These are phyloP conservation scores for Paratrimastix pyriformis DNA, from an alignment of 78 protist genomes.

Conservation along the genomic window DNA sequence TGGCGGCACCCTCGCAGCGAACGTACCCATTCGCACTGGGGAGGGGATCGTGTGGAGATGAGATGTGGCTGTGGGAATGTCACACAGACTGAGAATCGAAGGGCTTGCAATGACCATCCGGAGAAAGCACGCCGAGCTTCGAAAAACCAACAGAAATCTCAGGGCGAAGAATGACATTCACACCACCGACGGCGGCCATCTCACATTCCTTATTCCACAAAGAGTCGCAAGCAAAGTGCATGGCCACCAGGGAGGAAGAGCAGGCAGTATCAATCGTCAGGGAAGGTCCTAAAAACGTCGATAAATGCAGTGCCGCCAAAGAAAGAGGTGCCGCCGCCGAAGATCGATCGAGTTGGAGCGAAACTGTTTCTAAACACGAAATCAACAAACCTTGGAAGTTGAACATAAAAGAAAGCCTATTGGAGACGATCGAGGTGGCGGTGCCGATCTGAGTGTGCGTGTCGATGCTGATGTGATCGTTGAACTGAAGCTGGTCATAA, in stretches of 20 bases:
- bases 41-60: too few relatives aligned
- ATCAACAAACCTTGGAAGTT: too few relatives aligned
- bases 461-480: not conserved
- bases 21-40: conserved; percentile 1
- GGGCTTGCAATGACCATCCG: conserved; percentile 15
- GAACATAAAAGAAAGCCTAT: not conserved
- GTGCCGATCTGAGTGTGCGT: not conserved
- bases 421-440: not conserved
- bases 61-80: too few relatives aligned
- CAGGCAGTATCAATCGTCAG: conserved; percentile 8
- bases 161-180: not conserved
- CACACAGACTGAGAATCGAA: too few relatives aligned
- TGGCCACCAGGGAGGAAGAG: conserved; percentile 12
- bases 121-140: conserved; percentile 7
- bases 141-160: not conserved
- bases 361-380: too few relatives aligned
- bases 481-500: not conserved
- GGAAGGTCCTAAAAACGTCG: conserved; percentile 10
- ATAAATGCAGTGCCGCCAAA: too few relatives aligned
- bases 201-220: not conserved
- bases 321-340: too few relatives aligned
- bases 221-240: not conserved
- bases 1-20: not conserved
- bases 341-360: too few relatives aligned
- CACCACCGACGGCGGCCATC: not conserved